Base-by-base conservation (phyloP, 148 eudicot genomes). In the Fallopia convolvulus region DNA sequence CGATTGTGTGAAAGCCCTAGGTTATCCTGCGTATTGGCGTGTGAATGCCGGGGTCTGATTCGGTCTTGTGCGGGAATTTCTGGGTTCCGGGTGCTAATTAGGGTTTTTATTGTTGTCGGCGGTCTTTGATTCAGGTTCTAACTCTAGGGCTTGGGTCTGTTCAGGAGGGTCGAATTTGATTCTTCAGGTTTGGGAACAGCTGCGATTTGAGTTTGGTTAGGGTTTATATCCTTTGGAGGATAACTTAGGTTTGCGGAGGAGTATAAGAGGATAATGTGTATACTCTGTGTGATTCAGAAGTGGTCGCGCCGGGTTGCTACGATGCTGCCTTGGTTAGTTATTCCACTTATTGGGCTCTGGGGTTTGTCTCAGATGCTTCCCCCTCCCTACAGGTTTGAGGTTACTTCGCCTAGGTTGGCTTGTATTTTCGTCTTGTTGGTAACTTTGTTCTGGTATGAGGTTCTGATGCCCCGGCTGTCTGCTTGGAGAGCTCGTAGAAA, bases 251-350 rank as follows among this genome's bases (percentile, higher is more conserved):
- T 68, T 26, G 30, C 30, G 30, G 86, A 40, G 47, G 78, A 83
- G 87, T 61, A 82, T 44, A 72, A 80, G 87, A 87, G 96, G 97
- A 92, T 91, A 95, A 95, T 95, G 99, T 95, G 99, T 90, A 89
- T 92, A 90, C 92, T 95, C 81, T 95, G 99, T 74, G 96, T 88
- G 85, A 92, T 95, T 87, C 97, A 92, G 88, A 92, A 90, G 91
- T 95, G 97, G 97, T 92, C 99, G 78, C 91, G 99, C 77, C 86
- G 90, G 87, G 88, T 92, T 85, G 99, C 99, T 82, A 95, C 99
- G 80, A 92, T 95, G 97, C 88, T 95, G 85, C 99, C 99, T 77
- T 95, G 99, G 99, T 83, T 95, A 83, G 99, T 95, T 30, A 87
- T 95, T 71, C 99, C 99, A 75, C 91, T 95, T 79, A 95, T 95